Evolutionary conservation across 495 filamentous ascomycete species (phyloP).

Genomic region (Talaromyces thailandensis): DNA sequence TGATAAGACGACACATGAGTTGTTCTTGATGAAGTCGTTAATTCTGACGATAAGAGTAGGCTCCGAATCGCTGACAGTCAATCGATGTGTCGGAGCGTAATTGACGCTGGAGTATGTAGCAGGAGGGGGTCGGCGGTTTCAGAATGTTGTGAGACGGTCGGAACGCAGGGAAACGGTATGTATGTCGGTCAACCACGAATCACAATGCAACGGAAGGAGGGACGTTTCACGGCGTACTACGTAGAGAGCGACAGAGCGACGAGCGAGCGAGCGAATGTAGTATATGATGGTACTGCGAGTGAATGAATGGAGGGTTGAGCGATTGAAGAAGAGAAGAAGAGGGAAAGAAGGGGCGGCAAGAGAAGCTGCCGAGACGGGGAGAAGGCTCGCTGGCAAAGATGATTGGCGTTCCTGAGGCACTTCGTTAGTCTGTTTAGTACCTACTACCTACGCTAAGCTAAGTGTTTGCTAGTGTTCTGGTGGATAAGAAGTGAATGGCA

Average conservation of each 20-base stretch:
- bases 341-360: background rate
- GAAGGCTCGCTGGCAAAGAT: background rate
- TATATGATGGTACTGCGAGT: background rate
- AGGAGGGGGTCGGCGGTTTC: conserved; percentile 7
- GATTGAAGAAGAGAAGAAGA: background rate
- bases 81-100: background rate
- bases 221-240: background rate
- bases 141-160: conserved; percentile 4
- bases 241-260: background rate
- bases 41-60: background rate
- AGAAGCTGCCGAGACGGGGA: background rate
- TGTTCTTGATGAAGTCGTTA: background rate
- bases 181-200: background rate
- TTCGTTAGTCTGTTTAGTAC: background rate
- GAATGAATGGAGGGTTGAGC: background rate
- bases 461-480: no score
- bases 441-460: no score
- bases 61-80: background rate
- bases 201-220: background rate
- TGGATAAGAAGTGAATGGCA: no score
- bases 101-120: background rate
- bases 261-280: background rate
- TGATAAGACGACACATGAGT: background rate
- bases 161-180: background rate
- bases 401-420: background rate